Evolutionary conservation across 2,329 filamentous ascomycete genomes (phyloP).

Genomic region (Cercospora citrullina): DNA sequence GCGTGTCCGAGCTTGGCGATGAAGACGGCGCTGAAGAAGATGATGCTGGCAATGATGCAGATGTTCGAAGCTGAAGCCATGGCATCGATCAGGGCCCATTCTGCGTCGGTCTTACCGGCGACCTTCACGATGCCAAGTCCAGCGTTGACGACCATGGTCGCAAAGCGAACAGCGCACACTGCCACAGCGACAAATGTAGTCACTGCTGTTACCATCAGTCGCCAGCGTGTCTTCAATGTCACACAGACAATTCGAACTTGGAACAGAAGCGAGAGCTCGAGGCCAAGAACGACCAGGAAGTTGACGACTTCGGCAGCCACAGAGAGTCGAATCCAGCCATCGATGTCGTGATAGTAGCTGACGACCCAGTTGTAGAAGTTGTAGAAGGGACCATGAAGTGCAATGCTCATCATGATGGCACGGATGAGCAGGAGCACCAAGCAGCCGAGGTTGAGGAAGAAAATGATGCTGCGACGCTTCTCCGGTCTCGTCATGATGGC

Average conservation of each 20-base stretch:
- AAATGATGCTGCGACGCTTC: conserved; percentile 65
- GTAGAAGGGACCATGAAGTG: conserved; percentile 61
- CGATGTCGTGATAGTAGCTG: conserved; percentile 30
- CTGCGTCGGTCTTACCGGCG: conserved; percentile 14
- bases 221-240: conserved; percentile 46
- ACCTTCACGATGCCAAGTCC: conserved; percentile 31
- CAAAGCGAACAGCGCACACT: conserved; percentile 57
- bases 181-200: conserved; percentile 54
- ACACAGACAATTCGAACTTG: conserved; percentile 65
- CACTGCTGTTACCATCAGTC: conserved; percentile 47
- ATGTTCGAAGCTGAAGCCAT: conserved; percentile 52
- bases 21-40: conserved; percentile 64
- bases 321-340: conserved; percentile 36
- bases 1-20: conserved; percentile 61
- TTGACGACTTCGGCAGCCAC: conserved; percentile 53
- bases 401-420: conserved; percentile 57
- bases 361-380: conserved; percentile 48
- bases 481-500: conserved; percentile 65
- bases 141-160: conserved; percentile 52
- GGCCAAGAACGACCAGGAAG: conserved; percentile 55
- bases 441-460: conserved; percentile 63
- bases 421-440: conserved; percentile 64
- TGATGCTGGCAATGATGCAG: conserved; percentile 57
- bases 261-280: conserved; percentile 61
- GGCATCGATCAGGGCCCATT: conserved; percentile 37